Percentiles rank a stretch among this genome's conserved stretches.
phyloP scores from a whole-genome alignment of 345 rosid genomes.

The Gossypium mustelinum region DNA sequence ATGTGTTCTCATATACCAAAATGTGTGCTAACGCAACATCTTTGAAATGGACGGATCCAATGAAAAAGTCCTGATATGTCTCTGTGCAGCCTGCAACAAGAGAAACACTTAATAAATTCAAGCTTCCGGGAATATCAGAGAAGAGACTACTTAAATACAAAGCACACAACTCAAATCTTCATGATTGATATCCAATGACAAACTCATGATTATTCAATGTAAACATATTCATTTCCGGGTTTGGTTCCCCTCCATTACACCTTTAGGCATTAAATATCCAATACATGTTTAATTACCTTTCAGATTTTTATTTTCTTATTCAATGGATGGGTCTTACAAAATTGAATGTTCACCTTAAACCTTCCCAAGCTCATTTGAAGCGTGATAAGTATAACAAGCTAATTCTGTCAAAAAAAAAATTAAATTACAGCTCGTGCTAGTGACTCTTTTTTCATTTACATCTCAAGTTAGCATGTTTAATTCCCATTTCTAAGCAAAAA shows the following conservation, averaged over 20 bases:
- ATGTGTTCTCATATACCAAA: conserved; percentile 72
- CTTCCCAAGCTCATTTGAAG: background rate
- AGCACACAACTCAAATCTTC: background rate
- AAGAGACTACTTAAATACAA: background rate
- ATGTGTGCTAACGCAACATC: conserved; percentile 89
- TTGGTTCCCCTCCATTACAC: no score
- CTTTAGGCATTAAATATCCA: no score
- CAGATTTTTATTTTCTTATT: no score
- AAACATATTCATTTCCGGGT: background rate
- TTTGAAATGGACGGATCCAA: conserved; percentile 90
- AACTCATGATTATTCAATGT: background rate
- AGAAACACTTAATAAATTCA: background rate
- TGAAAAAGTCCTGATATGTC: conserved; percentile 63
- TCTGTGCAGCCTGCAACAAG: conserved; percentile 71
- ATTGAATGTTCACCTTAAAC: background rate
- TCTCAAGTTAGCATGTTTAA: background rate
- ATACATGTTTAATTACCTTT: no score
- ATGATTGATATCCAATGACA: background rate
- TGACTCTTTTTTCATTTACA: background rate
- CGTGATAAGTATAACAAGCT: background rate
- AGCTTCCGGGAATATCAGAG: background rate
- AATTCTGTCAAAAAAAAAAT: background rate
- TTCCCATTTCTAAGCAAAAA: background rate
- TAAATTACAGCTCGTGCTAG: background rate
- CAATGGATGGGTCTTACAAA: background rate